Conservation (phyloP, 148 eudicot genomes). For the Fallopia convolvulus region DNA sequence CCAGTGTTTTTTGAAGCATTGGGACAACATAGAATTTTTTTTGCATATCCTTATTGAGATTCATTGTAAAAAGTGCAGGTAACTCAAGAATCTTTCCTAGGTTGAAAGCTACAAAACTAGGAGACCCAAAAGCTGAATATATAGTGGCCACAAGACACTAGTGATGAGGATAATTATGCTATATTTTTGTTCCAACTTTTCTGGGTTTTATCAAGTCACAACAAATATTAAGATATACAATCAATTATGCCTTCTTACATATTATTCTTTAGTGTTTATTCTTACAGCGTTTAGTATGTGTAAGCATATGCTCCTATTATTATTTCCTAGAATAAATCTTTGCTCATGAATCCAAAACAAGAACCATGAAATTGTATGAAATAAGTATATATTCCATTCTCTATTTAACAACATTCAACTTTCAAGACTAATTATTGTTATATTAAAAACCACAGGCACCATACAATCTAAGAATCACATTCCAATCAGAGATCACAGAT, state of each 20-base stretch:
- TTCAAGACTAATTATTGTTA: not conserved
- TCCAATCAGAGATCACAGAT: constrained; percentile 45
- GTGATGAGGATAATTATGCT: not conserved
- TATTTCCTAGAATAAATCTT: not conserved
- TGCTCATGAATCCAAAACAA: not conserved
- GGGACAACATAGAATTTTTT: not conserved
- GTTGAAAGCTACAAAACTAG: not conserved
- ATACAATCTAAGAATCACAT: constrained; percentile 32
- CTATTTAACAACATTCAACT: not conserved
- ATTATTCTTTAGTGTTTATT: not conserved
- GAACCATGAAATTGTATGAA: not conserved
- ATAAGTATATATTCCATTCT: not conserved
- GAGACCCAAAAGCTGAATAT: not conserved
- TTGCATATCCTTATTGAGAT: not conserved
- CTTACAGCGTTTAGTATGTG: not conserved
- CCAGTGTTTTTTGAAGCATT: too few relatives aligned
- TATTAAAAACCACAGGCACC: constrained; percentile 37
- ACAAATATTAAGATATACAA: not conserved
- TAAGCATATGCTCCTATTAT: constrained; percentile 3
- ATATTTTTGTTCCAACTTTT: constrained; percentile 7
- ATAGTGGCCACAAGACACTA: not conserved
- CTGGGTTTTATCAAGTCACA: not conserved
- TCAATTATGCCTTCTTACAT: not conserved
- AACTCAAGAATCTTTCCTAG: not conserved
- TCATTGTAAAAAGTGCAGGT: not conserved